Percentiles rank a stretch among this genome's conserved stretches.
Conservation (phyloP, 176 grass and related monocot genomes). For the Triticum dicoccoides region DNA sequence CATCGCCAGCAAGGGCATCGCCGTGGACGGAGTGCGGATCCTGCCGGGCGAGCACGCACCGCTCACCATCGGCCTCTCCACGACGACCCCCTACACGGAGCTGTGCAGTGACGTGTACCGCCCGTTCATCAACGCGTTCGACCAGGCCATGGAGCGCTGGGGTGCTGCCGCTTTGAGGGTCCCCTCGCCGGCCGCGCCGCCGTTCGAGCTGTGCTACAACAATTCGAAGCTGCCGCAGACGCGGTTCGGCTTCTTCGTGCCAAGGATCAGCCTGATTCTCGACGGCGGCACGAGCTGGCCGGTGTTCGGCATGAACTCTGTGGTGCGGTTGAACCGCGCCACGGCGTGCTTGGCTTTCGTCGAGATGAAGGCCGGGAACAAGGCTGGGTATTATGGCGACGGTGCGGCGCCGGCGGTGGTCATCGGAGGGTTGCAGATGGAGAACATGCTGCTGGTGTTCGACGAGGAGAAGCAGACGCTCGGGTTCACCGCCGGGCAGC, state of each 20-base stretch:
- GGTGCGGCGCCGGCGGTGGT: slow-evolving; percentile 22
- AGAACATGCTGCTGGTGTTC: slow-evolving; percentile 56
- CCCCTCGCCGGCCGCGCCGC: background rate
- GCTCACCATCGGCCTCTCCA: slow-evolving; percentile 19
- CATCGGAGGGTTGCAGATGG: slow-evolving; percentile 66
- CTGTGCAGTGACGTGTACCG: slow-evolving; percentile 44
- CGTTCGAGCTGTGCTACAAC: slow-evolving; percentile 58
- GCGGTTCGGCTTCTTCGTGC: slow-evolving; percentile 44
- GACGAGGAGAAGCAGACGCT: slow-evolving; percentile 36
- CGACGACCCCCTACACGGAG: slow-evolving; percentile 32
- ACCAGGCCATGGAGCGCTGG: background rate
- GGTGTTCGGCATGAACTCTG: slow-evolving; percentile 48
- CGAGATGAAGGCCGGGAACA: slow-evolving; percentile 5
- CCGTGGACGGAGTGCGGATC: background rate
- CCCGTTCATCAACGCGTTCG: slow-evolving; percentile 32
- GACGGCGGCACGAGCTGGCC: slow-evolving; percentile 46
- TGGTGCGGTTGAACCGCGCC: slow-evolving; percentile 24
- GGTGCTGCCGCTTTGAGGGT: background rate
- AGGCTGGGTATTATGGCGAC: background rate
- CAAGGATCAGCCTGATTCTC: slow-evolving; percentile 39
- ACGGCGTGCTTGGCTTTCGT: slow-evolving; percentile 50
- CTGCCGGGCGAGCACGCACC: background rate
- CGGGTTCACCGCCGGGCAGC: slow-evolving; percentile 17
- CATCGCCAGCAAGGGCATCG: slow-evolving; percentile 11
- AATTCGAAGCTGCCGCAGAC: slow-evolving; percentile 19